Evolutionary conservation across 2,329 filamentous ascomycete species (phyloP), one percentile per base, ranked within the genome.

Genomic region (Aspergillus pseudoglaucus): DNA sequence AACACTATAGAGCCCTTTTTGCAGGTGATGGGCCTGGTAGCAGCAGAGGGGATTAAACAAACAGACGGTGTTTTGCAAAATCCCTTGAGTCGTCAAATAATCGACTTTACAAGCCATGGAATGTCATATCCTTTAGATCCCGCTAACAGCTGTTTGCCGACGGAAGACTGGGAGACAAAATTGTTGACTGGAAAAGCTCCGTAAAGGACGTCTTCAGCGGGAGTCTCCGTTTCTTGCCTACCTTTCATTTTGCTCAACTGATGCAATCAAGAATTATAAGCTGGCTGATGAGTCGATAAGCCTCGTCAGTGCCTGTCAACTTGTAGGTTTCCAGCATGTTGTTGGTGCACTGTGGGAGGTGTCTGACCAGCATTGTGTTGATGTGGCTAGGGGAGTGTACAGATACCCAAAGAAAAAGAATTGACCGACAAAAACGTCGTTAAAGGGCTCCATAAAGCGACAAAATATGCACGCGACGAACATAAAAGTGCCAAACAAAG

Each of bases 61-160:
- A 35, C 33, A 35, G 33, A 14, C 5, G 33, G n/a, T 2, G 33
- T n/a, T 14, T 17, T 35, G 6, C 17, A 18, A 4, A 23, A 48
- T 35, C n/a, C 42, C 14, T 14, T 2, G n/a, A 30, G 1, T 0
- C 67, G 63, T 53, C 52, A 57, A 9, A 63, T 74, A 4, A 70
- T 73, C 47, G 71, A 74, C 49, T 75, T 75, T 45, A 70, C 72
- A 1, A 66, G 72, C 6, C 71, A 57, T 46, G 70, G 66, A 0
- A 2, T 22, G 1, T 53, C 61, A 0, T 46, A 71, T 46, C 4
- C 20, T 0, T 3, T 3, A 0, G 61, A 69, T 6, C 67, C 70
- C 0, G 63, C 59, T 8, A 6, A 45, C 6, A 50, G 54, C 40
- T 69, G 66, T 39, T 49, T 71, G 2, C 52, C 66, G 1, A 53